phyloP scores from a whole-genome alignment of 371 early-diverging fungal species.

The Capillidium heterosporum region DNA sequence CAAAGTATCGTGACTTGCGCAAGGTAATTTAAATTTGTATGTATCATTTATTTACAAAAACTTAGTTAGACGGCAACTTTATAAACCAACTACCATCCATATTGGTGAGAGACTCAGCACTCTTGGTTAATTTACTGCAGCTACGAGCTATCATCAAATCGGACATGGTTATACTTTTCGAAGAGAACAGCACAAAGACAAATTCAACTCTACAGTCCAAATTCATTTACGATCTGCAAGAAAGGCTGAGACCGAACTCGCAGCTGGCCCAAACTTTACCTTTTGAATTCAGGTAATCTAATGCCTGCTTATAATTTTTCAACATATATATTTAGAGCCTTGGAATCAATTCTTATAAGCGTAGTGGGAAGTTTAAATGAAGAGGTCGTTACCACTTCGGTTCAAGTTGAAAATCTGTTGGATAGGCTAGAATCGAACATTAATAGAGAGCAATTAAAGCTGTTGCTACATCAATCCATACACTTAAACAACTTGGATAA shows the following conservation, averaged over 20 bases:
- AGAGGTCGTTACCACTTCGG: slow-evolving; percentile 47
- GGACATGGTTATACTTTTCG: slow-evolving; percentile 60
- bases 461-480: slow-evolving; percentile 53
- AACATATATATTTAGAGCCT: slow-evolving; percentile 21
- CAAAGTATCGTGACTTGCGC: slow-evolving; percentile 49
- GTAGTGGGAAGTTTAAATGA: slow-evolving; percentile 46
- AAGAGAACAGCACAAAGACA: slow-evolving; percentile 39
- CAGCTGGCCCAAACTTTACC: slow-evolving; percentile 10
- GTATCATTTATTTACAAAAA: neutral
- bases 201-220: slow-evolving; percentile 47
- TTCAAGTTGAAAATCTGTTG: slow-evolving; percentile 39
- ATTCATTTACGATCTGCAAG: slow-evolving; percentile 66
- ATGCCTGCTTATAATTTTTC: neutral
- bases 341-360: slow-evolving; percentile 66
- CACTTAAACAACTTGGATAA: slow-evolving; percentile 54
- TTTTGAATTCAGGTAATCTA: too few relatives aligned
- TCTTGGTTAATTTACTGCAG: slow-evolving; percentile 61
- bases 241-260: slow-evolving; percentile 30
- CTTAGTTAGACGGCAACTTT: slow-evolving; percentile 44
- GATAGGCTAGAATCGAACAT: slow-evolving; percentile 53
- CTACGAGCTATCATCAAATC: slow-evolving; percentile 64
- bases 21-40: slow-evolving; percentile 15
- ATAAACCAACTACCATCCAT: slow-evolving; percentile 65
- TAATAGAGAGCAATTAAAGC: slow-evolving; percentile 49
- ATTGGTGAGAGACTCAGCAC: slow-evolving; percentile 67